These are phyloP conservation scores for Botryosphaeria dothidea DNA, from an alignment of 2,329 filamentous ascomycete species.

Conservation along the genomic window DNA sequence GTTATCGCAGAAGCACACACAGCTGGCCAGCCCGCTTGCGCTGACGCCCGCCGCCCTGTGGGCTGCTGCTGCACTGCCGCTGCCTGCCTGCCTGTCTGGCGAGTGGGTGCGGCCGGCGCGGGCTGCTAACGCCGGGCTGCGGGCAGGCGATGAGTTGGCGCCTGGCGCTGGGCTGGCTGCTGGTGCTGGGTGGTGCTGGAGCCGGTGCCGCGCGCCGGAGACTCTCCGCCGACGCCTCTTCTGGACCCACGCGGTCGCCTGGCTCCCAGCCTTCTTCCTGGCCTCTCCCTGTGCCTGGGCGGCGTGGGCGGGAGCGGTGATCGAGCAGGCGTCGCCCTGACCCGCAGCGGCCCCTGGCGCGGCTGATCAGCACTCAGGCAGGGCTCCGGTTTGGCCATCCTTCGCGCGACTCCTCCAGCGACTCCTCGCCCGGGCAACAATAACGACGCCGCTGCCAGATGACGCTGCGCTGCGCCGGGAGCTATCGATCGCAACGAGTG, in stretches of 20 bases:
- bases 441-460: conserved; percentile 1
- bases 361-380: conserved; percentile 12
- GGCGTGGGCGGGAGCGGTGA: background rate
- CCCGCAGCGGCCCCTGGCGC: conserved; percentile 12
- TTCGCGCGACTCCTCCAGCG: background rate
- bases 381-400: background rate
- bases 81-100: background rate
- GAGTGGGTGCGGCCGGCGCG: background rate
- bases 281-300: background rate
- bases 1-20: background rate
- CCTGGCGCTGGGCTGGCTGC: background rate
- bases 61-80: too few species aligned
- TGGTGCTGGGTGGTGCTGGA: background rate
- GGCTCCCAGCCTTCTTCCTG: too few species aligned
- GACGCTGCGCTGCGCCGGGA: conserved; percentile 14
- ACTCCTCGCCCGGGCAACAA: background rate
- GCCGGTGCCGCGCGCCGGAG: background rate
- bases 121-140: background rate
- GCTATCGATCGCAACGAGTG: background rate
- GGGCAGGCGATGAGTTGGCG: background rate
- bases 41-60: background rate
- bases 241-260: conserved; percentile 5
- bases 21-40: background rate
- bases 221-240: background rate
- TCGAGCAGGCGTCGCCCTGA: conserved; percentile 5